Conservation (phyloP, 1,139 yeast genomes). For the Magnusiomyces sp. region DNA sequence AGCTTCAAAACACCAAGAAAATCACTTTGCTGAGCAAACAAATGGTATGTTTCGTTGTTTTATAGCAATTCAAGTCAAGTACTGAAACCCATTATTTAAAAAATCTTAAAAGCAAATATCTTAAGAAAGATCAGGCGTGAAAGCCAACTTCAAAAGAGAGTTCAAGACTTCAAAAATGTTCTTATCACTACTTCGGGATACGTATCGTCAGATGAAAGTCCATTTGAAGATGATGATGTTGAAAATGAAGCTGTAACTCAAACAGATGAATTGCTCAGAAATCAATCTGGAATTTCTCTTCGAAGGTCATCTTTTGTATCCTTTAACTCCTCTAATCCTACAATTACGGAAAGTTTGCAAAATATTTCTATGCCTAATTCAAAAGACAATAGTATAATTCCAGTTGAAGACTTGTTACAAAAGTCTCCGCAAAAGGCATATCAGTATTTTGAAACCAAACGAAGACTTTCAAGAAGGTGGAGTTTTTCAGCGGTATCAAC, state of each 20-base stretch:
- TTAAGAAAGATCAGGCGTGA: neutral
- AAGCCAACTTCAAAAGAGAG: neutral
- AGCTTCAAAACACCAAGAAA: neutral
- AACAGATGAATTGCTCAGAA: neutral
- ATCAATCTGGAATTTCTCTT: neutral
- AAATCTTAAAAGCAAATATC: neutral
- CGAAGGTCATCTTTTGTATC: neutral
- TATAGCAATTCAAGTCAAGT: neutral
- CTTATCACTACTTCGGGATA: neutral
- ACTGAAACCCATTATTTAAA: neutral
- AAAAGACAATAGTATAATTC: too few species aligned
- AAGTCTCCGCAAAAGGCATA: neutral
- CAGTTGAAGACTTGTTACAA: neutral
- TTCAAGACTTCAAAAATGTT: neutral
- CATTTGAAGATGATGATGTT: neutral
- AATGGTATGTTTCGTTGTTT: neutral
- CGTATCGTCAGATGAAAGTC: neutral
- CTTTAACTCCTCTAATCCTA: neutral
- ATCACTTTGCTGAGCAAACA: neutral
- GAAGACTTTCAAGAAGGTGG: neutral
- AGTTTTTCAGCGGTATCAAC: neutral
- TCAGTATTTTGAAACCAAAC: neutral
- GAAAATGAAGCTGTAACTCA: neutral
- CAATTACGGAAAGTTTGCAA: neutral
- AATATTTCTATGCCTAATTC: neutral